Evolutionary conservation across 495 filamentous ascomycete genomes (phyloP), one percentile per base, ranked within the genome.

Genomic region (Baudoinia panamericana): DNA sequence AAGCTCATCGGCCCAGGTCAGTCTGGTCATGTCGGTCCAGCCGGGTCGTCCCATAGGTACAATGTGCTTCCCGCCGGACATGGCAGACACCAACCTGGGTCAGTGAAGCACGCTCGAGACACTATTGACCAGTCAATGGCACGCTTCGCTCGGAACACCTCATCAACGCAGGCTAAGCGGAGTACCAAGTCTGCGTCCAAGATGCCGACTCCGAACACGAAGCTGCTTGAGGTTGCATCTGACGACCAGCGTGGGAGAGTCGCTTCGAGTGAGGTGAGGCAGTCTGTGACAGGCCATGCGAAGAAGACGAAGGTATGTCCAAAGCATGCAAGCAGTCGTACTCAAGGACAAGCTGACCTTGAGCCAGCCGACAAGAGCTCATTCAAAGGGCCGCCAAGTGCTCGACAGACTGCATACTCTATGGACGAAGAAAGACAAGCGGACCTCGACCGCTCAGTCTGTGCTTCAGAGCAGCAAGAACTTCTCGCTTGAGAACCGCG

Each of bases 401-500:
- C 31, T 51, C 16, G 43, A 51, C 31, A 51, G 46, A 39, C 26
- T 51, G 12, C 37, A 42, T 16, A 39, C 38, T n/a, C 28, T 51
- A 5, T 51, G 36, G 5, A 20, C 18, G 24, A 46, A 31, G 43
- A 36, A 39, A 11, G 48, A 51, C 3, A 50, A 40, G 31, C 27
- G 36, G 22, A 25, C 2, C 23, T 16, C 25, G 8, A 16, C 13
- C 1, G 25, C 30, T 24, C 43, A 37, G 8, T 37, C 42, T 18
- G 30, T 41, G 2, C 43, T 43, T 27, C 22, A 36, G 13, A 43
- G 4, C 9, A 17, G 15, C 7, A 33, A 4, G 5, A 8, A 6
- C 36, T 9, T 39, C 8, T 6, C n/a, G 4, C 21, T 20, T 13
- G 6, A 30, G 22, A 8, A 27, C 18, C 28, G 15, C 10, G 6